These are phyloP conservation scores for Morella rubra DNA, from an alignment of 306 rosid genomes.

Conservation along the genomic window DNA sequence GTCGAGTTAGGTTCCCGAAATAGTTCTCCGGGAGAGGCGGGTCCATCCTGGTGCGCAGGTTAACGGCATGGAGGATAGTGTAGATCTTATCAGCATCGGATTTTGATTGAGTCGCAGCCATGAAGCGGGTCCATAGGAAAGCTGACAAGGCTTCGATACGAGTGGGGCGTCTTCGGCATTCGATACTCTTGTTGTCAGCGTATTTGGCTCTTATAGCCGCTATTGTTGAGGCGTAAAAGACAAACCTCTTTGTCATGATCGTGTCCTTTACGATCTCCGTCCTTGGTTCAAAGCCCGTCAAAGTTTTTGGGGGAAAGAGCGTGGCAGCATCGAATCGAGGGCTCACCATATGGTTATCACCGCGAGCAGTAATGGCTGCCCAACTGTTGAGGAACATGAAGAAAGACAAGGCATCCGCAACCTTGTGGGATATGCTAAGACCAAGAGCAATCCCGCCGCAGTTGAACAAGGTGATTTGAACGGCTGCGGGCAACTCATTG, in stretches of 20 bases:
- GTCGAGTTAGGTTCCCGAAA: constrained; percentile 9
- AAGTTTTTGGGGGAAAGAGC: constrained; percentile 18
- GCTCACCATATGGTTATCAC: neutral
- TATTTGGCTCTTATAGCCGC: constrained; percentile 17
- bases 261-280: constrained; percentile 22
- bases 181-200: neutral
- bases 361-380: constrained; percentile 6
- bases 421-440: constrained; percentile 35
- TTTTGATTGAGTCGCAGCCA: neutral
- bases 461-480: constrained; percentile 26
- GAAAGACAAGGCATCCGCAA: neutral
- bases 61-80: constrained; percentile 22
- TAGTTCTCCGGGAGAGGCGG: constrained; percentile 10
- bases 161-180: neutral
- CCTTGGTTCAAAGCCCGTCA: constrained; percentile 13
- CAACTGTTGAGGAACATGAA: too few species aligned
- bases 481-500: constrained; percentile 9
- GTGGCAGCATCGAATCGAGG: constrained; percentile 21
- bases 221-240: constrained; percentile 22
- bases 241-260: constrained; percentile 23
- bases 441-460: constrained; percentile 35
- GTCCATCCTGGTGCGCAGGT: constrained; percentile 15
- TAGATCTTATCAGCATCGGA: neutral
- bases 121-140: constrained; percentile 23
- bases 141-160: constrained; percentile 17